Evolutionary conservation across 495 filamentous ascomycete genomes (phyloP).

Genomic region (Daldinia grandis): DNA sequence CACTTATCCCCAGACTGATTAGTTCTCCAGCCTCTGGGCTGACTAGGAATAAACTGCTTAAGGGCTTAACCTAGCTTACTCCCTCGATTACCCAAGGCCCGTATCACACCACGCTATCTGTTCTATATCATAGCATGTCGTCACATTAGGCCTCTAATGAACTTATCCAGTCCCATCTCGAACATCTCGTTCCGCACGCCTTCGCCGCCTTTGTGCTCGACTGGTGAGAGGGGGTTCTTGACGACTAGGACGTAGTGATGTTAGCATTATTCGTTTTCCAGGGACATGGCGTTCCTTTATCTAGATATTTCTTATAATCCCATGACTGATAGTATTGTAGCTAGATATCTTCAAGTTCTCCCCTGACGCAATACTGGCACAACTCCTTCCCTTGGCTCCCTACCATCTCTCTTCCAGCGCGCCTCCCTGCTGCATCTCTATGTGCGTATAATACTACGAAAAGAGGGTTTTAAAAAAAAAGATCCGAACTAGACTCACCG

Average conservation of each 20-base stretch:
- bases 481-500: constrained; percentile 59
- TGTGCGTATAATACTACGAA: neutral
- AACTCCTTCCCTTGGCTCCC: too few species aligned
- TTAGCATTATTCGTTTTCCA: constrained; percentile 15
- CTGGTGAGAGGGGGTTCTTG: constrained; percentile 90
- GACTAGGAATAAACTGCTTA: neutral
- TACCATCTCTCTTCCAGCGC: too few species aligned
- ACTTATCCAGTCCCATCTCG: constrained; percentile 88
- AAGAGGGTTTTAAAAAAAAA: neutral
- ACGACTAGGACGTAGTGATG: constrained; percentile 66
- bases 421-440: too few species aligned
- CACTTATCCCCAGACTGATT: neutral
- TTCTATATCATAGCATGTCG: neutral
- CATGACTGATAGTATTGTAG: too few species aligned
- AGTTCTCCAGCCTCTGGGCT: neutral
- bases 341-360: too few species aligned
- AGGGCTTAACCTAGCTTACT: neutral
- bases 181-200: constrained; percentile 96
- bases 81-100: neutral
- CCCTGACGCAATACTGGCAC: too few species aligned
- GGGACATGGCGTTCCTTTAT: neutral
- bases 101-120: neutral
- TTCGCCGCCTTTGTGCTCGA: constrained; percentile 85
- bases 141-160: constrained; percentile 67
- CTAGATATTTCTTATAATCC: neutral